Evolutionary conservation across 148 eudicot species (phyloP).

Genomic region (Fagopyrum esculentum): DNA sequence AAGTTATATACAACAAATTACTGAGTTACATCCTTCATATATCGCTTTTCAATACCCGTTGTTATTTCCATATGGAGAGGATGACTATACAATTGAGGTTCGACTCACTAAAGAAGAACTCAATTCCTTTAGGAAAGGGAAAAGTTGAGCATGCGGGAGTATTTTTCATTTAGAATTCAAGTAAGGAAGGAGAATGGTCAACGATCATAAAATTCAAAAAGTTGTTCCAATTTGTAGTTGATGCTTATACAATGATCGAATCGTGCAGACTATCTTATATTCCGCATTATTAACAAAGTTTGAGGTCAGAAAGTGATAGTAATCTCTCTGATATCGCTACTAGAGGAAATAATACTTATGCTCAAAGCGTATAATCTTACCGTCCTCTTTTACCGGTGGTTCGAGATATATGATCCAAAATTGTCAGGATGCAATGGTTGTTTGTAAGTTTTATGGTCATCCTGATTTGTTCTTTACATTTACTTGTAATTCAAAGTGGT

Average conservation of each 20-base stretch:
- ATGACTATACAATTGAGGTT: slow-evolving; percentile 1
- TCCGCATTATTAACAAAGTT: background rate
- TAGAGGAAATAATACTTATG: background rate
- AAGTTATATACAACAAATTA: background rate
- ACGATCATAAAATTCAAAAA: background rate
- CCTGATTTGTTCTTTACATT: slow-evolving; percentile 16
- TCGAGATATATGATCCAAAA: slow-evolving; percentile 8
- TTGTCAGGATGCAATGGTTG: slow-evolving; percentile 15
- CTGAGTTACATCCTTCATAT: slow-evolving; percentile 3
- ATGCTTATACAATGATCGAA: background rate
- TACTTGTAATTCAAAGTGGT: slow-evolving; percentile 26
- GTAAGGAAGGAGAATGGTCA: background rate
- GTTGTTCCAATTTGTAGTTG: slow-evolving; percentile 7
- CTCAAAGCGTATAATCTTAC: background rate
- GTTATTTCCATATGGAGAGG: slow-evolving; percentile 18
- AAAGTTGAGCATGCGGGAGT: slow-evolving; percentile 1
- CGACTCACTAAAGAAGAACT: background rate
- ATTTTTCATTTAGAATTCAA: background rate
- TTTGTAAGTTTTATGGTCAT: slow-evolving; percentile 8
- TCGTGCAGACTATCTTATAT: background rate
- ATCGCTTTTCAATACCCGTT: slow-evolving; percentile 12
- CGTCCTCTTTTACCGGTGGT: slow-evolving; percentile 1
- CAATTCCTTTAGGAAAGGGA: background rate
- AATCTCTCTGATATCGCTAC: background rate
- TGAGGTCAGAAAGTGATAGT: background rate